Conservation (phyloP, 306 rosid species). For the Betula pendula region DNA sequence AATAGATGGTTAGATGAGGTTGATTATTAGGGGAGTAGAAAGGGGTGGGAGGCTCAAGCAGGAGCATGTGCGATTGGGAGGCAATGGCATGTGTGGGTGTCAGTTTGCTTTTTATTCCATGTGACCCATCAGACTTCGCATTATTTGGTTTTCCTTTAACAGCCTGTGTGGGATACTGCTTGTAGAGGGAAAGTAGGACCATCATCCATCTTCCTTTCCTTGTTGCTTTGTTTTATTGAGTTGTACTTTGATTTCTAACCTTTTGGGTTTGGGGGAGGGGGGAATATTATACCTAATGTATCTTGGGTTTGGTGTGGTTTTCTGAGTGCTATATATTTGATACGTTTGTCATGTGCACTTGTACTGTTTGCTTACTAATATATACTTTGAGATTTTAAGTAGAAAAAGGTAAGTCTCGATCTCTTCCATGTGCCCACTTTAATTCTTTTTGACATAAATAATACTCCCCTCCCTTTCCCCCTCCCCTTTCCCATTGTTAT, state of each 20-base stretch:
- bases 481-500: not conserved
- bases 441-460: not conserved
- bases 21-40: slow-evolving; percentile 17
- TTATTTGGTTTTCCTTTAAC: slow-evolving; percentile 60
- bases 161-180: slow-evolving; percentile 63
- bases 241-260: slow-evolving; percentile 38
- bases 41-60: slow-evolving; percentile 45
- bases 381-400: slow-evolving; percentile 21
- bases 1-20: slow-evolving; percentile 19
- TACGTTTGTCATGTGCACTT: slow-evolving; percentile 51
- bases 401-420: slow-evolving; percentile 32
- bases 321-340: slow-evolving; percentile 40
- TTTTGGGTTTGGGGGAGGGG: slow-evolving; percentile 32
- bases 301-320: slow-evolving; percentile 49
- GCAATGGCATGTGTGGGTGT: slow-evolving; percentile 87
- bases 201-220: slow-evolving; percentile 33
- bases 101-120: slow-evolving; percentile 76
- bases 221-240: slow-evolving; percentile 36
- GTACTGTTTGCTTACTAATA: slow-evolving; percentile 27
- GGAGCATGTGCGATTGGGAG: slow-evolving; percentile 68
- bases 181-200: slow-evolving; percentile 54
- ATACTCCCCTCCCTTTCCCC: slow-evolving; percentile 12
- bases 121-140: slow-evolving; percentile 68
- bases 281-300: slow-evolving; percentile 30
- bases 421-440: slow-evolving; percentile 46